These are phyloP conservation scores for Nitzschia sp. DNA, from an alignment of 108 stramenopile genomes.

Conservation along the genomic window DNA sequence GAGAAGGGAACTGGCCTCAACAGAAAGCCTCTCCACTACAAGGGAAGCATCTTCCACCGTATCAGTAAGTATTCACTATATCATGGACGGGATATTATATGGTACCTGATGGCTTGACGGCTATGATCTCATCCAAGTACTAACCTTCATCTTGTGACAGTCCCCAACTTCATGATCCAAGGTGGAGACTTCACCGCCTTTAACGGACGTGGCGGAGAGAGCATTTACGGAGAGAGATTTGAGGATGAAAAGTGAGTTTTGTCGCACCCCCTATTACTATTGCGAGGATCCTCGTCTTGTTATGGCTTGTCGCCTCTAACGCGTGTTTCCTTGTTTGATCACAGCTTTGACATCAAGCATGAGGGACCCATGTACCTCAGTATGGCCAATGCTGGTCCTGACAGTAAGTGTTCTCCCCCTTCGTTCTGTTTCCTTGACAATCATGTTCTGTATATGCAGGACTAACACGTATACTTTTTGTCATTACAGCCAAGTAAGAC, in stretches of 20 bases:
- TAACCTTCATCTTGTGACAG: conserved; percentile 7
- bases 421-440: too few relatives aligned
- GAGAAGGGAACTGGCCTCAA: conserved; percentile 81
- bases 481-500: background rate
- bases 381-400: conserved; percentile 94
- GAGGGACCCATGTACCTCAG: conserved; percentile 86
- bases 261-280: background rate
- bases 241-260: conserved; percentile 82
- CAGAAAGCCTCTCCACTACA: conserved; percentile 87
- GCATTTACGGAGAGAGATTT: conserved; percentile 83
- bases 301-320: background rate
- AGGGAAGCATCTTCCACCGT: conserved; percentile 89
- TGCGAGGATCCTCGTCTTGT: background rate
- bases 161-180: conserved; percentile 84
- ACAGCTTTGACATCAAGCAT: conserved; percentile 67
- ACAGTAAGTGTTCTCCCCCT: conserved; percentile 40
- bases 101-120: too few relatives aligned
- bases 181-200: conserved; percentile 84
- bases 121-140: background rate
- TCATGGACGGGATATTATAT: too few relatives aligned
- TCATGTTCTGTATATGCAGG: too few relatives aligned
- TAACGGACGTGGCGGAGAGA: conserved; percentile 26
- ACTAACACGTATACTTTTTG: too few relatives aligned
- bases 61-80: conserved; percentile 61
- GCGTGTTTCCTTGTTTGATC: background rate